Evolutionary conservation across 2,329 filamentous ascomycete species (phyloP), one percentile per base, ranked within the genome.

Genomic region (Bipolaris zeicola): DNA sequence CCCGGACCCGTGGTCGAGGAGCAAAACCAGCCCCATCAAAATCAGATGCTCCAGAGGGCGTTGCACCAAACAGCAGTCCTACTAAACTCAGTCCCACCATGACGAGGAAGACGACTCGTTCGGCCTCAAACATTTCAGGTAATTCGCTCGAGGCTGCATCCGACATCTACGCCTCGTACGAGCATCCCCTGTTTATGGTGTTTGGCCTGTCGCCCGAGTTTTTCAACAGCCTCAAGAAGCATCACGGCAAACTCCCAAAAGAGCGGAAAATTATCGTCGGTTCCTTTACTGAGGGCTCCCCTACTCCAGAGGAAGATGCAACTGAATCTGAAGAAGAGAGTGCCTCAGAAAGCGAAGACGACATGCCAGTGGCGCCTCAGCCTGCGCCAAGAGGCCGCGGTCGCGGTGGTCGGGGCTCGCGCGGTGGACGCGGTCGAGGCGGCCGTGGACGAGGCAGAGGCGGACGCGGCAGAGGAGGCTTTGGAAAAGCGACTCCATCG

Each of bases 91-190:
- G 64, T 61, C 66, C 65, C 18, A 64, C 59, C 16, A 38, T 69
- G 34, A 66, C 70, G n/a, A 65, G 70, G 33, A 76, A 75, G 42
- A 67, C 70, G 1, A 76, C 74, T 38, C 70, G 74, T 16, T 72
- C 72, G 36, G 70, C 70, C 36, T 76, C 73, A n/a, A 72, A 70
- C 47, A 66, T 73, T 41, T 73, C 73, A 28, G 73, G 66, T 43
- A 70, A 72, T 45, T 69, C 66, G 3, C 65, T 69, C 49, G 68
- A 70, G 47, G 64, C 64, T 45, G 68, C 63, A 24, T 59, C 61
- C 20, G 65, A 69, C 34, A 62, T 75, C 20, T 69, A 71, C 50
- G 71, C 69, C 45, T 67, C 64, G n/a, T 76, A 70, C 43, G 63
- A 73, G 51, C 58, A 63, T 34, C 71, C 68, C 28, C 63, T 73